These are phyloP conservation scores for Picea sitchensis DNA, from an alignment of 75 land plant species.

Conservation along the genomic window DNA sequence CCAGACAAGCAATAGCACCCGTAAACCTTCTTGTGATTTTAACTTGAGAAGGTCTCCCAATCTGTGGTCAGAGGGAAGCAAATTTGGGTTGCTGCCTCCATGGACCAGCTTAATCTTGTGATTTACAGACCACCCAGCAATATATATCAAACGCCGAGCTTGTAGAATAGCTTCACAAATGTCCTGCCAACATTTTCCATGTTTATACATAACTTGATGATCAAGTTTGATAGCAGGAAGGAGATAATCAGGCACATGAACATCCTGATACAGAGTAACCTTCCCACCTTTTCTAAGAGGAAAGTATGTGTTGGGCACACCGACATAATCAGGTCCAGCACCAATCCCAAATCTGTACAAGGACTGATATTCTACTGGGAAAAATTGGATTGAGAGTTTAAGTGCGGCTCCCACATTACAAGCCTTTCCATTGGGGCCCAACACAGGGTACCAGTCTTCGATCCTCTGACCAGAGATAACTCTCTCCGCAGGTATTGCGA, in stretches of 20 bases:
- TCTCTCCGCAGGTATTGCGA: constrained; percentile 56
- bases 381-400: constrained; percentile 46
- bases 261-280: constrained; percentile 80
- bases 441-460: constrained; percentile 57
- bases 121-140: constrained; percentile 79
- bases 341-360: constrained; percentile 56
- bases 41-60: constrained; percentile 76
- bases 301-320: constrained; percentile 74
- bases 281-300: constrained; percentile 56
- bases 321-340: constrained; percentile 42
- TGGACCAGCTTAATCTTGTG: constrained; percentile 51
- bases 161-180: constrained; percentile 63
- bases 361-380: constrained; percentile 42
- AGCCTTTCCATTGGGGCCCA: constrained; percentile 49
- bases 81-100: constrained; percentile 13
- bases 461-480: constrained; percentile 31
- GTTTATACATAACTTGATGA: constrained; percentile 25
- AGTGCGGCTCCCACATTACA: constrained; percentile 47
- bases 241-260: constrained; percentile 55
- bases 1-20: constrained; percentile 79
- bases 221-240: constrained; percentile 53
- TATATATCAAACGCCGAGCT: constrained; percentile 63
- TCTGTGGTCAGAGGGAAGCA: constrained; percentile 20
- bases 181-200: constrained; percentile 73
- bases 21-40: constrained; percentile 73